Conservation (phyloP, 73 alveolate genomes). For the Tetrahymena malaccensis region DNA sequence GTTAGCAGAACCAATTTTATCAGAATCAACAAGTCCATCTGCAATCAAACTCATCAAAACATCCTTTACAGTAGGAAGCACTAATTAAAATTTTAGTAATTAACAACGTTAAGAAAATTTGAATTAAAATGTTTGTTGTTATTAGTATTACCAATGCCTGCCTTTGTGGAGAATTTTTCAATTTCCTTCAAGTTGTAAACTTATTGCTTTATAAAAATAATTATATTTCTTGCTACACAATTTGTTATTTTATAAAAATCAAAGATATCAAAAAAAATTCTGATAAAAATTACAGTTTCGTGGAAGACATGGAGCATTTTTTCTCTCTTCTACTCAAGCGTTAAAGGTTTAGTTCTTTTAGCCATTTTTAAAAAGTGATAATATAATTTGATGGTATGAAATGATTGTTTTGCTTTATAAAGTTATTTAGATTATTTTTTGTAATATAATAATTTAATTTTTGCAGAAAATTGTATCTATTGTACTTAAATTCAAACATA, state of each 20-base stretch:
- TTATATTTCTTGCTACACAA: neutral
- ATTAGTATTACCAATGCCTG: neutral
- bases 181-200: neutral
- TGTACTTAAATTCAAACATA: neutral
- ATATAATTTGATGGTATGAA: too few species aligned
- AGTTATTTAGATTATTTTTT: neutral
- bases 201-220: neutral
- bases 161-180: neutral
- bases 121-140: neutral
- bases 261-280: neutral
- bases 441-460: neutral
- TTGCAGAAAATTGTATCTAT: neutral
- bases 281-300: neutral
- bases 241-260: neutral
- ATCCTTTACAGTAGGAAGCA: constrained; percentile 14
- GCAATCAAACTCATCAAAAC: constrained; percentile 25
- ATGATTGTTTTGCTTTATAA: neutral
- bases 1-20: constrained; percentile 30
- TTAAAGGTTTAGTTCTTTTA: neutral
- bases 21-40: constrained; percentile 33
- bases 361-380: neutral
- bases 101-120: neutral
- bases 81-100: neutral
- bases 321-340: neutral
- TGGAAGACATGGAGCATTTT: neutral